Base-by-base conservation (phyloP, 371 early-diverging fungal genomes). In the Choanephora cucurbitarum region DNA sequence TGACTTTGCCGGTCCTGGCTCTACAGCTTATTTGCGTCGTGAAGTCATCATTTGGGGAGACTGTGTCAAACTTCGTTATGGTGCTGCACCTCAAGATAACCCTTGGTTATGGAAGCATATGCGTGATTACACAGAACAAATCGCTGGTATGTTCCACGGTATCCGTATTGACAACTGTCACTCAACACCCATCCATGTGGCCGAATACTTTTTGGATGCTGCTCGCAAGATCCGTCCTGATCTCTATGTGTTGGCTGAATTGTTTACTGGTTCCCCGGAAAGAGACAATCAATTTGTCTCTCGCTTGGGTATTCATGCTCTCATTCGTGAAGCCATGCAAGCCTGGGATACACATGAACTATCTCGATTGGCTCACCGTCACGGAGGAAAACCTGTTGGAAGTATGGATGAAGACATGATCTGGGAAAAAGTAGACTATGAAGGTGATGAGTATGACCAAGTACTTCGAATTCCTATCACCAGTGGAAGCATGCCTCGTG, bases 101-200 rank as follows among this genome's bases (percentile, higher is more conserved):
- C 95, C 96, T 22, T 97, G 94, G 94, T 78, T 98, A 32, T 98
- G 98, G 98, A 77, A 89, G 18, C 95, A 96, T 53, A 93, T 93
- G 91, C 79, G 73, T 17, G 76, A 77, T 39, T 98, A 98, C 69
- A 97, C 98, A 0, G 74, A 87, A 46, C 83, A 80, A 43, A 90
- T 95, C 71, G 98, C 99, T 0, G 69, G 80, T 2, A 67, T 91
- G 14, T 98, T 98, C 77, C 88, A 96, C 46, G 99, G 97, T 10
- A 91, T 98, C 73, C 88, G 99, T 33, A 96, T 98, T 55, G 99
- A 98, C 73, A 98, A 98, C 64, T 97, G 98, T 68, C 99, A 98
- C 64, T 95, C 95, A 7, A 98, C 99, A 0, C 98, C 99, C 0
- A 79, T 97, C 15, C 94, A 94, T 62, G 86, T 98, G 5, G 99